A percentile compares a stretch with the other conserved stretches of the same genome.
Evolutionary conservation across 305 asterid species (phyloP).

Genomic region (Rubia peregrina): DNA sequence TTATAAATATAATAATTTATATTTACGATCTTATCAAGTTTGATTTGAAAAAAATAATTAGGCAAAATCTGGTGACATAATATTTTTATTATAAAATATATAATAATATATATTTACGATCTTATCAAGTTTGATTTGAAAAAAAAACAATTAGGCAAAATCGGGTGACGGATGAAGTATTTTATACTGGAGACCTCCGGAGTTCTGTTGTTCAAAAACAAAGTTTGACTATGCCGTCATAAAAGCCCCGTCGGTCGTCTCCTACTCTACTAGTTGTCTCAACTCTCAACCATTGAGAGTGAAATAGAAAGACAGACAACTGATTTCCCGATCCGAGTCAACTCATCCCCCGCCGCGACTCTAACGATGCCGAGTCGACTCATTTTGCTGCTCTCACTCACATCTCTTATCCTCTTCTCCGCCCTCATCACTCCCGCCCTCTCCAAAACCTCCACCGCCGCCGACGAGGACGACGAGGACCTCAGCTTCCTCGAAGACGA

Average conservation of each 20-base stretch:
- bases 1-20: too few relatives aligned
- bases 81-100: too few relatives aligned
- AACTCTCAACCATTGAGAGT: background rate
- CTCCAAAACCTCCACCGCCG: slow-evolving; percentile 20
- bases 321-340: slow-evolving; percentile 33
- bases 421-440: slow-evolving; percentile 27
- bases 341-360: slow-evolving; percentile 12
- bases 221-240: background rate
- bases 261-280: slow-evolving; percentile 5
- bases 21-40: too few relatives aligned
- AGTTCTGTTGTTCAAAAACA: background rate
- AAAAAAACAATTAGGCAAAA: too few relatives aligned
- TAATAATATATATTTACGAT: too few relatives aligned
- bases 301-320: background rate
- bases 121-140: too few relatives aligned
- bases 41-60: too few relatives aligned
- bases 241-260: slow-evolving; percentile 6
- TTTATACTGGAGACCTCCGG: background rate
- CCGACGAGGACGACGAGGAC: slow-evolving; percentile 58
- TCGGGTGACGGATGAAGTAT: too few relatives aligned
- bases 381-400: slow-evolving; percentile 32
- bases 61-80: too few relatives aligned
- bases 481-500: slow-evolving; percentile 64
- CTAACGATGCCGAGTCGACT: slow-evolving; percentile 44
- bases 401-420: slow-evolving; percentile 50